Evolutionary conservation across 257 asterid species (phyloP), one percentile per base, ranked within the genome.

Genomic region (Solanum gracilifrons): DNA sequence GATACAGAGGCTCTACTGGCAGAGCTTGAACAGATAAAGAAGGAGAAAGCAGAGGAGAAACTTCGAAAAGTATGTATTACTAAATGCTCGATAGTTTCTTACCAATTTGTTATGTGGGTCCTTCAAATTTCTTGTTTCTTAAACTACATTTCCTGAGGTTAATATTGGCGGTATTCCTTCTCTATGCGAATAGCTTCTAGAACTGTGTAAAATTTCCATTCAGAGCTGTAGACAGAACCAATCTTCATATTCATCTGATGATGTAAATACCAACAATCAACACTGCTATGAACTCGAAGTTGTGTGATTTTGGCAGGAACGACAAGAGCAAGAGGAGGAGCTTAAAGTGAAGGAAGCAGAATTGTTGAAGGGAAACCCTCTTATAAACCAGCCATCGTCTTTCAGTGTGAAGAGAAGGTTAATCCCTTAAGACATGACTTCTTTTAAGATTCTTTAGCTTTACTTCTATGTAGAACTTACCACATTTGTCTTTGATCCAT

Each of bases 1-100:
- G 99, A 95, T 84, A 94, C 93, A 80, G 99, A 96, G 91, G 98
- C 99, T 88, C 98, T 95, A 80, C 33, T 97, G 91, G 97, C 97
- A 46, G 99, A 95, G 90, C 99, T 97, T 87, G 98, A 94, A 87
- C 98, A 95, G 73, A 86, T 97, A 87, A 97, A 92, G 92, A 96
- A 93, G 90, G 99, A 97, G 76, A 96, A 94, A 84, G 95, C 98
- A 13, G 99, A 97, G 90, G 98, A 93, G 90, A 95, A 94, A 89
- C 92, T 94, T 37, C 92, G 93, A 5, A 95, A 95, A 88, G 99
- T 96, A 92, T 93, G 96, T 83, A 6, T 1, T 55, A 31, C 82
- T 69, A 18, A 16, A 33, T 68, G 66, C 39, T 43, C 3, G 27
- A 16, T 43, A 43, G 39, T 79, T 79, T 43, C 37, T 79, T 41